Base-by-base conservation (phyloP, 73 alveolate species). In the Diophrys sp. region DNA sequence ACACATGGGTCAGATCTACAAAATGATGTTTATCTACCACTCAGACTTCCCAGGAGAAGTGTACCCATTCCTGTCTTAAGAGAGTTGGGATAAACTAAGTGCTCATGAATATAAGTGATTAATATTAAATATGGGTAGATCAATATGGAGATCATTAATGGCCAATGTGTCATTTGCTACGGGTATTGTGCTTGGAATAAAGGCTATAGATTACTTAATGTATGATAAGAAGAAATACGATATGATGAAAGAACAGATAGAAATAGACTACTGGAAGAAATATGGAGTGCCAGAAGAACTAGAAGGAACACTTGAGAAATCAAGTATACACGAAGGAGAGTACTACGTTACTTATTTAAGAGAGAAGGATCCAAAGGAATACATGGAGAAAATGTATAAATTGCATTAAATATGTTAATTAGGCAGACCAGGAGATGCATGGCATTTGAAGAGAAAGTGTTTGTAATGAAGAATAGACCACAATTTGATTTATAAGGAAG, bases 1-100 rank as follows among this genome's bases (percentile, higher is more conserved):
- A 29, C 83, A 91, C 27, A 91, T 91, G 97, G 97, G 97, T 25
- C 84, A 85, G 53, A 89, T 86, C 27, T 89, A 86, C 70, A 89
- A 89, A 56, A 71, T 85, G 62, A 44, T 44, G 62, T 44, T 44
- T 18, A 44, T 44, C 18, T 44, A 44, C 62, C 18, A 44, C n/a
- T 5, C 5, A 11, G 18, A 44, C 5, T 44, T 11, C 18, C 62
- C 62, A 18, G 62, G 62, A 44, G 62, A 44, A 44, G 62, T 44
- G 18, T 44, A 11, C 18, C 62, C 62, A 44, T 44, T 44, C 18
- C 18, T 44, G 5, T 44, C 62, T 11, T 5, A 44, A 44, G 62
- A 44, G 18, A 11, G n/a, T 11, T 44, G 62, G 62, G 62, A 44
- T 11, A 44, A 44, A 44, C 5, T 44, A 18, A 18, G 18, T 11